A percentile compares a stretch with the other conserved stretches of the same genome.
These are phyloP conservation scores for Draba incana DNA, from an alignment of 345 rosid genomes.

Conservation along the genomic window DNA sequence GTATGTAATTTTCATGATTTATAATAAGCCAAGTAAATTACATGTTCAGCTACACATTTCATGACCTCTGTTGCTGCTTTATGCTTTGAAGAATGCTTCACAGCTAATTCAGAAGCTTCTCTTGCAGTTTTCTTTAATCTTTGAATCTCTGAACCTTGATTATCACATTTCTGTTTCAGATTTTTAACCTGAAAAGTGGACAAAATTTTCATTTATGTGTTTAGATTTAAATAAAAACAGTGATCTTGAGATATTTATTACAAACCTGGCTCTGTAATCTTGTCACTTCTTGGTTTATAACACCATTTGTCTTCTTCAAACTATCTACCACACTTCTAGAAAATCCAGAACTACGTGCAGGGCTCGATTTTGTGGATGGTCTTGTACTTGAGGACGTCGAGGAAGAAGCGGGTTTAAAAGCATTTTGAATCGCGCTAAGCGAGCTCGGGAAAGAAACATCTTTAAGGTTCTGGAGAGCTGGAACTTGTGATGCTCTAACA, in stretches of 20 bases:
- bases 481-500: slow-evolving; percentile 76
- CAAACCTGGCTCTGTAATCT: slow-evolving; percentile 77
- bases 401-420: slow-evolving; percentile 51
- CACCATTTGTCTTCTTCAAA: slow-evolving; percentile 83
- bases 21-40: slow-evolving; percentile 30
- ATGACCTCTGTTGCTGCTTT: slow-evolving; percentile 59
- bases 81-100: slow-evolving; percentile 58
- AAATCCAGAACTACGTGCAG: slow-evolving; percentile 68
- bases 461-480: slow-evolving; percentile 62
- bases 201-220: not conserved
- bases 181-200: slow-evolving; percentile 52
- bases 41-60: slow-evolving; percentile 64
- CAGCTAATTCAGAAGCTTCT: slow-evolving; percentile 56
- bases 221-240: not conserved
- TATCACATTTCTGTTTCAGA: slow-evolving; percentile 68
- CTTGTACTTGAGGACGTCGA: slow-evolving; percentile 38
- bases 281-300: slow-evolving; percentile 72
- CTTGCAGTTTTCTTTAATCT: slow-evolving; percentile 51
- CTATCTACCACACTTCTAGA: slow-evolving; percentile 76
- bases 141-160: slow-evolving; percentile 65
- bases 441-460: slow-evolving; percentile 81
- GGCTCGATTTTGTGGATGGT: slow-evolving; percentile 64
- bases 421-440: slow-evolving; percentile 64
- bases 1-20: slow-evolving; percentile 5
- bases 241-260: not conserved